phyloP scores from a whole-genome alignment of 768 basidiomycete genomes.

The Suillus spraguei region DNA sequence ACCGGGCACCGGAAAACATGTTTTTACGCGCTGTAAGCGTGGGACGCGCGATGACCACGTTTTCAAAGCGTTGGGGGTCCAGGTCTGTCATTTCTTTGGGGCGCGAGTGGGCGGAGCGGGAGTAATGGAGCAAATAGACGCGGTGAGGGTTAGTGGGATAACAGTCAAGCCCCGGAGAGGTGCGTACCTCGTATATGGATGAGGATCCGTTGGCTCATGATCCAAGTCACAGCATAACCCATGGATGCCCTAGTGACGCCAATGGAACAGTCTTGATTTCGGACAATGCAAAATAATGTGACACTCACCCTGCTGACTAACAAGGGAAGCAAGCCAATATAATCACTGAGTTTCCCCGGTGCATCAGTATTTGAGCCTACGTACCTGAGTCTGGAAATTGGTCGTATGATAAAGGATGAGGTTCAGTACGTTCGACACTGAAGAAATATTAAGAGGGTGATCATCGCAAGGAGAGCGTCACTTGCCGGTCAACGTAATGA shows the following conservation, averaged over 20 bases:
- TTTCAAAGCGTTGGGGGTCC: background rate
- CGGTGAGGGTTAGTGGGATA: background rate
- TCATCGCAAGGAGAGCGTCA: background rate
- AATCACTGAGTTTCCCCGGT: background rate
- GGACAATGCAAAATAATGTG: background rate
- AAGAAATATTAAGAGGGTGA: background rate
- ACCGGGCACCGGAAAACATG: background rate
- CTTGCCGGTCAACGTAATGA: background rate
- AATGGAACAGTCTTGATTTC: too few relatives aligned
- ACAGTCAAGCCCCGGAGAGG: background rate
- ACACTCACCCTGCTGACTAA: background rate
- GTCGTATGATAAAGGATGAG: slow-evolving; percentile 1
- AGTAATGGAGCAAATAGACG: background rate
- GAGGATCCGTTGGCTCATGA: background rate
- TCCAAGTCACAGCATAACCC: background rate
- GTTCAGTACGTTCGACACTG: background rate
- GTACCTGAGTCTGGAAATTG: background rate
- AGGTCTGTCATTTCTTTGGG: background rate
- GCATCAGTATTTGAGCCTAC: background rate
- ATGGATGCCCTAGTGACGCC: background rate
- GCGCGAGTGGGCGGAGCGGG: background rate
- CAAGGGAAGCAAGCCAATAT: background rate
- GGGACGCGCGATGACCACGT: background rate
- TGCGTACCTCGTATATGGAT: background rate
- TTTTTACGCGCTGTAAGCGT: background rate